Base-by-base conservation (phyloP, 2,329 filamentous ascomycete species). In the Ophiostoma montium region DNA sequence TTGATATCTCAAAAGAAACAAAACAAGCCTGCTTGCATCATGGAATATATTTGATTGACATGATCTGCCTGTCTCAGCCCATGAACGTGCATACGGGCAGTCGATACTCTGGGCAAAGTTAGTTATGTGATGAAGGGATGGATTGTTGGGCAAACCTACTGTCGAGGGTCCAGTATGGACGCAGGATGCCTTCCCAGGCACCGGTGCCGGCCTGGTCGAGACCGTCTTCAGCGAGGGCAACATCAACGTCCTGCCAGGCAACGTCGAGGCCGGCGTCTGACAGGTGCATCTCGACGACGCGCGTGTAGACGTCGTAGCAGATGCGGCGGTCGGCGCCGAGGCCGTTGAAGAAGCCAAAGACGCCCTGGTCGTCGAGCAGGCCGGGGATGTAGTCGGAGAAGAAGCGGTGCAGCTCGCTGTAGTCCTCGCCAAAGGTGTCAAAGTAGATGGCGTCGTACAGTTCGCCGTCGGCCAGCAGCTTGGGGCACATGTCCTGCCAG, bases 341-440 rank as follows among this genome's bases (percentile, higher is more conserved):
- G 0, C 92, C 88, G 60, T 94, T 88, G 62, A 94, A 86, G 65
- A 90, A 94, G 55, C 89, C 82, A 62, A 94, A 94, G 9, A 82
- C 75, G 52, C 89, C 84, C 4, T 75, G 66, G 19, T 74, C 70
- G 56, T 85, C 81, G 42, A 98, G 68, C 48, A 96, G 65, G 0
- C 79, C 82, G 31, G 92, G 86, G 11, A 96, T 81, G 57, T 84
- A 80, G 63, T 96, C 92, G 2, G 76, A 82, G 62, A 96, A 95
- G 68, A 96, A 95, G 52, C 80, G 72, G 43, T 83, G 82, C 27
- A 96, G 77, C 62, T 90, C 85, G 2, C 72, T 71, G 65, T 96
- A 98, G 55, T 92, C 86, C 67, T 98, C 92, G 7, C 88, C 92
- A 63, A 96, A 96, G 0, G 92, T 98, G 62, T 98, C 92, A 60